Evolutionary conservation across 129 eudicot species (phyloP).

Genomic region (Smallanthus sonchifolius): DNA sequence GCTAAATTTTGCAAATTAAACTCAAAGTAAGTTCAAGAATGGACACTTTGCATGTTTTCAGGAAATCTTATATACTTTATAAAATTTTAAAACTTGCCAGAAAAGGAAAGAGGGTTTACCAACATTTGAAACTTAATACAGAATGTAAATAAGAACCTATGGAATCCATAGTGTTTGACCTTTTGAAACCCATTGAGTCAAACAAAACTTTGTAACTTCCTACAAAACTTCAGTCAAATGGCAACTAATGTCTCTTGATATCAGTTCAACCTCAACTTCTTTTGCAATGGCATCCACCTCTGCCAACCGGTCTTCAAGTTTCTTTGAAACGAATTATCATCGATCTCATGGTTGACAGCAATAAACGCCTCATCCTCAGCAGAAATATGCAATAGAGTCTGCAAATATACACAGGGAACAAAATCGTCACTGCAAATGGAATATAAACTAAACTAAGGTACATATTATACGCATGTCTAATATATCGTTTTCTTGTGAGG

Average conservation of each 20-base stretch:
- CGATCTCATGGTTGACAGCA: slow-evolving; percentile 64
- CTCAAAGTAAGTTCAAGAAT: too few relatives aligned
- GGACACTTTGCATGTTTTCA: too few relatives aligned
- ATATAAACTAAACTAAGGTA: too few relatives aligned
- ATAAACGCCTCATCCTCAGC: slow-evolving; percentile 76
- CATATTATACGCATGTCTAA: too few relatives aligned
- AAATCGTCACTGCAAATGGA: too few relatives aligned
- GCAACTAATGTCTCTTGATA: slow-evolving; percentile 17
- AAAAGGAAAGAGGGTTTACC: slow-evolving; percentile 40
- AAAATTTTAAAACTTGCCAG: neutral
- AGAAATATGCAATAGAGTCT: slow-evolving; percentile 73
- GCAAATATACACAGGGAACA: neutral
- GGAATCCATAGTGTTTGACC: slow-evolving; percentile 65
- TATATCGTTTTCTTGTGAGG: too few relatives aligned
- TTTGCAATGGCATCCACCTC: slow-evolving; percentile 83
- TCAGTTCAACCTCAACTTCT: slow-evolving; percentile 85
- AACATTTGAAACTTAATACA: slow-evolving; percentile 53
- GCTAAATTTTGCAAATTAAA: slow-evolving; percentile 61
- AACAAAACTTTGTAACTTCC: slow-evolving; percentile 77
- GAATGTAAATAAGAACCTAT: slow-evolving; percentile 78
- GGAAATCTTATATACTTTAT: neutral
- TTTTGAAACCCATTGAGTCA: slow-evolving; percentile 56
- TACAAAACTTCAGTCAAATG: slow-evolving; percentile 54
- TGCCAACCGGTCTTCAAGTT: slow-evolving; percentile 44
- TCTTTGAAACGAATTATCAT: slow-evolving; percentile 46